A percentile compares a stretch with the other conserved stretches of the same genome.
Conservation (phyloP, 2,329 filamentous ascomycete genomes). For the Penicillium sp. region DNA sequence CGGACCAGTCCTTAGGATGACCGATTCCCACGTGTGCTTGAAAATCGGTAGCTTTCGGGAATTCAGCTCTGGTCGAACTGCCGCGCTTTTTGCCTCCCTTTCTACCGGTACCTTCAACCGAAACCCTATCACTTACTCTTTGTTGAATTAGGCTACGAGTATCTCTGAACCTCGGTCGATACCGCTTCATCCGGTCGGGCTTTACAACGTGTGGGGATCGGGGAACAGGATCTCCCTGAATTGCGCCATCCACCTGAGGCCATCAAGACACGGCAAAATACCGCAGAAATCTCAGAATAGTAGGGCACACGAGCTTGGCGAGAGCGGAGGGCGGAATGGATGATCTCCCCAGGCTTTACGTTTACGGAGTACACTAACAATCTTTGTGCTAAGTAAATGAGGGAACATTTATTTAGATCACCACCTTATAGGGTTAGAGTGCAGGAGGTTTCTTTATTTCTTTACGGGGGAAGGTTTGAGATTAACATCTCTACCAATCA, state of each 20-base stretch:
- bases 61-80: neutral
- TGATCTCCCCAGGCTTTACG: neutral
- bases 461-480: neutral
- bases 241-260: neutral
- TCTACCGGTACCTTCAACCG: neutral
- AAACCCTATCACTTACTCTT: neutral
- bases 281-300: neutral
- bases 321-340: neutral
- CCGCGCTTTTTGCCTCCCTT: neutral
- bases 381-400: no score
- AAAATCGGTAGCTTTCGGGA: neutral
- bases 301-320: no score
- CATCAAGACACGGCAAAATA: neutral
- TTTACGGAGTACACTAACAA: no score
- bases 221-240: neutral
- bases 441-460: neutral
- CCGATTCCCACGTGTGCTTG: neutral
- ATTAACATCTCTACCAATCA: slow-evolving; percentile 1
- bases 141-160: no score
- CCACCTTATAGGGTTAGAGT: neutral
- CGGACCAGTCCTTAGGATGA: neutral
- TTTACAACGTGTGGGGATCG: neutral
- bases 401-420: no score
- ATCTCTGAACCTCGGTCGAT: neutral
- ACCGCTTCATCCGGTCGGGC: neutral